phyloP scores from a whole-genome alignment of 106 monocot genomes.

The Alisma plantagoaquatica region DNA sequence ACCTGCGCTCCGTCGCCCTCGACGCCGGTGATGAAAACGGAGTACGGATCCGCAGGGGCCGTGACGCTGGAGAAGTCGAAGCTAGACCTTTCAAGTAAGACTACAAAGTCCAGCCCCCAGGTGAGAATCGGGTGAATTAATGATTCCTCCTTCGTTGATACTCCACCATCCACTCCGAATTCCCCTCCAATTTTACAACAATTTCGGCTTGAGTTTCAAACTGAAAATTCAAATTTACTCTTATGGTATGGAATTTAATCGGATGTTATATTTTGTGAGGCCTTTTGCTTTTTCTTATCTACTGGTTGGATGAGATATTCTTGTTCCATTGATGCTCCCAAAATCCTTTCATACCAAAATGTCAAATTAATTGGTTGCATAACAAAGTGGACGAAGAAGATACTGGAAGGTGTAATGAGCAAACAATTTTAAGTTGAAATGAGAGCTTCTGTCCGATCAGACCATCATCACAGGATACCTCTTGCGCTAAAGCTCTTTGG shows the following conservation, averaged over 20 bases:
- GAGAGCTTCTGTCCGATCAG: no score
- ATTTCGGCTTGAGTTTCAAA: background rate
- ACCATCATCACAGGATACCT: no score
- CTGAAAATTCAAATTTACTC: background rate
- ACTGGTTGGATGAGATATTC: no score
- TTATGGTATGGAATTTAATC: background rate
- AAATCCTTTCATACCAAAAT: no score
- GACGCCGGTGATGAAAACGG: slow-evolving; percentile 50
- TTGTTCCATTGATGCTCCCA: no score
- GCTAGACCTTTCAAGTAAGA: slow-evolving; percentile 57
- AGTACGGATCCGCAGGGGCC: slow-evolving; percentile 54
- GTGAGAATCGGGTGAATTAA: slow-evolving; percentile 21
- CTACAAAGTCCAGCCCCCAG: slow-evolving; percentile 55
- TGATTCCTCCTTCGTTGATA: background rate
- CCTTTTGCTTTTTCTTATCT: background rate
- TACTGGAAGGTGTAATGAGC: no score
- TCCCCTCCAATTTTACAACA: background rate
- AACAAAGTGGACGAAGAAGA: no score
- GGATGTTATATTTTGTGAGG: background rate
- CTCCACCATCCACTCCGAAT: background rate
- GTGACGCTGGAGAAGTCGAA: slow-evolving; percentile 87
- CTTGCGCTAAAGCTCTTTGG: no score
- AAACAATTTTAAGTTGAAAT: no score
- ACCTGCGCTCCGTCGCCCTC: no score
- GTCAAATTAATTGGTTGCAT: no score